These are phyloP conservation scores for Verticillium tricorpus DNA, from an alignment of 2,329 filamentous ascomycete species.

Conservation along the genomic window DNA sequence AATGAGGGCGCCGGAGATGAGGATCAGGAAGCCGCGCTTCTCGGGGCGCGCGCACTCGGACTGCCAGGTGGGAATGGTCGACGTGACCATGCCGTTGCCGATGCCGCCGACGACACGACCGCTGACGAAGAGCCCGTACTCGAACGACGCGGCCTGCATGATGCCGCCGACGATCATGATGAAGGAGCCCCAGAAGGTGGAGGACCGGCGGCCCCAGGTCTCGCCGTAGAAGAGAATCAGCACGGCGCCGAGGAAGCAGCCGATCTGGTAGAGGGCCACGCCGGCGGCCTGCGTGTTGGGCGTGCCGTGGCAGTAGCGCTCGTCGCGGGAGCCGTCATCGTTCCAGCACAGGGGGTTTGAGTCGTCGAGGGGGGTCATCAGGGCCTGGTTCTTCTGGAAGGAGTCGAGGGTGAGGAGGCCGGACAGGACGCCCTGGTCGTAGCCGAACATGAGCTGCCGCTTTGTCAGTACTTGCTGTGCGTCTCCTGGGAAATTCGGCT, in stretches of 20 bases:
- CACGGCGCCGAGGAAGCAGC: constrained; percentile 22
- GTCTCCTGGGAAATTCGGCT: constrained; percentile 22
- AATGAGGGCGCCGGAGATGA: constrained; percentile 21
- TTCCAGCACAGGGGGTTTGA: constrained; percentile 20
- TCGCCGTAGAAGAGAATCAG: constrained; percentile 24
- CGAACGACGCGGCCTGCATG: constrained; percentile 18
- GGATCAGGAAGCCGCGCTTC: constrained; percentile 21
- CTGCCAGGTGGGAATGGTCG: constrained; percentile 23
- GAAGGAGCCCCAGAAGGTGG: constrained; percentile 24
- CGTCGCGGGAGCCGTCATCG: constrained; percentile 14
- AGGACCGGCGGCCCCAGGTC: constrained; percentile 23
- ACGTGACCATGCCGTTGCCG: constrained; percentile 23
- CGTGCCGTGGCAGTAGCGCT: constrained; percentile 17
- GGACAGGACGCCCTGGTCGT: constrained; percentile 17
- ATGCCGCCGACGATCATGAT: constrained; percentile 25
- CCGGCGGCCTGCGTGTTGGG: constrained; percentile 23
- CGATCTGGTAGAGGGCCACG: constrained; percentile 22
- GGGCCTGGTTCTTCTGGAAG: constrained; percentile 18
- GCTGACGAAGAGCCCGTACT: constrained; percentile 18
- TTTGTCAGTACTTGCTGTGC: constrained; percentile 5
- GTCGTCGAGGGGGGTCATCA: constrained; percentile 21
- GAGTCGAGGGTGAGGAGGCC: constrained; percentile 20
- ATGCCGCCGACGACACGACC: constrained; percentile 21
- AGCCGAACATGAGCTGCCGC: background rate
- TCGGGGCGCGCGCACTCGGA: constrained; percentile 22